Evolutionary conservation across 139 green algal species (phyloP).

Genomic region (Tetradesmus lagerheimii): DNA sequence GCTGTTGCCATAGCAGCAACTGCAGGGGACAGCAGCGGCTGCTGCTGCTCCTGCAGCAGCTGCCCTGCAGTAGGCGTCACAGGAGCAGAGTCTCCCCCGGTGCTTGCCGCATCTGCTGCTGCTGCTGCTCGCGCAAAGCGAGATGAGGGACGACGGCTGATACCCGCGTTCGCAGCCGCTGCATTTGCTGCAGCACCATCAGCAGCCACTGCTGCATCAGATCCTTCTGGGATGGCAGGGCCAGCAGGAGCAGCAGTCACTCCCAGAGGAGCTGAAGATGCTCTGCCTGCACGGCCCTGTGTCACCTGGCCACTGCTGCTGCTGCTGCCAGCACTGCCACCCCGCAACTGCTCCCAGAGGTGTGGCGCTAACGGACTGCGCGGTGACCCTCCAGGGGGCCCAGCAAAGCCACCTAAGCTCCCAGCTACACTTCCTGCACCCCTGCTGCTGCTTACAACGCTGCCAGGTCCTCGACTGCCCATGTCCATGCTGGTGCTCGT

Average conservation of each 20-base stretch:
- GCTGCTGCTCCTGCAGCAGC: not conserved
- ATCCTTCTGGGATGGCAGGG: not conserved
- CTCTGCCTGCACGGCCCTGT: not conserved
- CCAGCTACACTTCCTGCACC: conserved; percentile 21
- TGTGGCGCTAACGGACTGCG: conserved; percentile 11
- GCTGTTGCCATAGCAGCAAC: not conserved
- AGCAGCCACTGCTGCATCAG: not conserved
- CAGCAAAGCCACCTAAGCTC: conserved; percentile 9
- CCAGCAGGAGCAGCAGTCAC: not conserved
- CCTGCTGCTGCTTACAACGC: not conserved
- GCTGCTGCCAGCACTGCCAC: not conserved
- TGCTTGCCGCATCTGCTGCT: not conserved
- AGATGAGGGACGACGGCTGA: not conserved
- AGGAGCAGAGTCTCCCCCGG: not conserved
- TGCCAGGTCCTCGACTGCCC: not conserved
- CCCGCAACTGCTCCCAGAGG: not conserved
- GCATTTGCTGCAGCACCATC: not conserved
- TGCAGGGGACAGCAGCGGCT: not conserved
- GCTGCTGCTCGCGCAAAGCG: not conserved
- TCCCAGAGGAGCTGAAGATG: not conserved
- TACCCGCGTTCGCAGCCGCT: not conserved
- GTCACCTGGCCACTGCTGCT: not conserved
- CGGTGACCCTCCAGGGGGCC: not conserved
- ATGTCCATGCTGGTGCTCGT: conserved; percentile 37
- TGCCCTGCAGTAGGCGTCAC: not conserved